phyloP scores from a whole-genome alignment of 192 early-diverging fungal species.

The Cetraspora pellucida region DNA sequence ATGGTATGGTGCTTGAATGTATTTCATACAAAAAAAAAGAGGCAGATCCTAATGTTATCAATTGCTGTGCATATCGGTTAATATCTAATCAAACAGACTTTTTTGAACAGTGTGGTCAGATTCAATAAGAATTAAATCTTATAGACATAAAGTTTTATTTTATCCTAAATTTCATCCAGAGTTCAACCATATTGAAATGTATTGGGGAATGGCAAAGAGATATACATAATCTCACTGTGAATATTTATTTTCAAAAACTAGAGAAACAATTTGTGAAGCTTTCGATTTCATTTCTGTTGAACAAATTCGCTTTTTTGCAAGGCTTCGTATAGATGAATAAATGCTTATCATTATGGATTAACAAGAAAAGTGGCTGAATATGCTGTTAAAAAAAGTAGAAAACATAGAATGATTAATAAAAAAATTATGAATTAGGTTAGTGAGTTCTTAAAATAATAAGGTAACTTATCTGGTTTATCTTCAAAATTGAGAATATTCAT shows the following conservation, averaged over 20 bases:
- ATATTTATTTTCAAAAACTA: too few species aligned
- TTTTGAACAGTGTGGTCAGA: not conserved
- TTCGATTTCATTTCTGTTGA: not conserved
- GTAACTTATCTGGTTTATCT: too few species aligned
- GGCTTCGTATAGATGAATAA: not conserved
- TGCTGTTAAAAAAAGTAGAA: not conserved
- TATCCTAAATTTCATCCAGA: conserved; percentile 8
- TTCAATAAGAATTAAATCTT: not conserved
- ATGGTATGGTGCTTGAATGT: conserved; percentile 2
- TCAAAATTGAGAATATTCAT: too few species aligned
- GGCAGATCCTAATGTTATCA: not conserved
- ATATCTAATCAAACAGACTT: not conserved
- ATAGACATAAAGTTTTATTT: not conserved
- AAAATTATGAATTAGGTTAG: not conserved
- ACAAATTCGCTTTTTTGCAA: not conserved
- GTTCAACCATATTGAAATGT: too few species aligned
- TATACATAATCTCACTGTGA: too few species aligned
- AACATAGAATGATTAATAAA: conserved; percentile 7
- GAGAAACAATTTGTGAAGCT: not conserved
- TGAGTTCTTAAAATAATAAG: not conserved
- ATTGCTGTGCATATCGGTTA: not conserved
- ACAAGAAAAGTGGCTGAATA: too few species aligned
- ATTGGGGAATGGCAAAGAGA: too few species aligned
- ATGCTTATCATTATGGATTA: not conserved
- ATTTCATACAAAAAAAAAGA: not conserved